These are phyloP conservation scores for Miamiensis avidus DNA, from an alignment of 169 alveolate species.

Conservation along the genomic window DNA sequence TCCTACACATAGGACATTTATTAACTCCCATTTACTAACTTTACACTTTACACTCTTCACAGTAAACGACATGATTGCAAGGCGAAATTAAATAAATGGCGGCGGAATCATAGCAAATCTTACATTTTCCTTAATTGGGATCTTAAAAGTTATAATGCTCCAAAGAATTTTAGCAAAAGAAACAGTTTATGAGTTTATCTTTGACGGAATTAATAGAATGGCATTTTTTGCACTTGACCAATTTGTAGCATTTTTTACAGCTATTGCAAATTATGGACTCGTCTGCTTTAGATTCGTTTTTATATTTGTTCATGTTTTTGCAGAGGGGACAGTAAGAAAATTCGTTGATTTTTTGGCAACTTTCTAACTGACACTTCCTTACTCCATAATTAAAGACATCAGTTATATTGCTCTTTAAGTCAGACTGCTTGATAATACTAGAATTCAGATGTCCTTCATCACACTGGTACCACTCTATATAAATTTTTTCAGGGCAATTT, in stretches of 20 bases:
- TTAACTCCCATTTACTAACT: neutral
- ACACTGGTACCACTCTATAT: neutral
- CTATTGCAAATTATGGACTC: no score
- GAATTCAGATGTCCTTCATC: neutral
- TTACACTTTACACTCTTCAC: neutral
- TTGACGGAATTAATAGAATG: neutral
- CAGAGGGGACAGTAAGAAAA: neutral
- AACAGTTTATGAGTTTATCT: neutral
- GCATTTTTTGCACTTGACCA: neutral
- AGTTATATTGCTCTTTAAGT: no score
- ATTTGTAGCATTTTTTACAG: neutral
- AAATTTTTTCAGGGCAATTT: neutral
- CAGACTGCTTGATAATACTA: neutral
- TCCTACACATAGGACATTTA: neutral
- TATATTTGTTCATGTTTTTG: no score
- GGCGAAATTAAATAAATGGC: neutral
- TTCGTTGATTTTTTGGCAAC: neutral
- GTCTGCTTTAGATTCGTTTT: no score
- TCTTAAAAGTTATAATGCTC: no score
- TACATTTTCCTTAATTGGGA: neutral
- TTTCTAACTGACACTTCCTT: neutral
- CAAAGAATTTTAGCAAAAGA: no score
- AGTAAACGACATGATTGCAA: neutral
- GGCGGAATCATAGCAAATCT: neutral
- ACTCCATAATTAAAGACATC: neutral